Percentiles rank a stretch among this genome's conserved stretches.
phyloP scores from a whole-genome alignment of 164 flowering plant species.

The Chimonanthus salicifolius region DNA sequence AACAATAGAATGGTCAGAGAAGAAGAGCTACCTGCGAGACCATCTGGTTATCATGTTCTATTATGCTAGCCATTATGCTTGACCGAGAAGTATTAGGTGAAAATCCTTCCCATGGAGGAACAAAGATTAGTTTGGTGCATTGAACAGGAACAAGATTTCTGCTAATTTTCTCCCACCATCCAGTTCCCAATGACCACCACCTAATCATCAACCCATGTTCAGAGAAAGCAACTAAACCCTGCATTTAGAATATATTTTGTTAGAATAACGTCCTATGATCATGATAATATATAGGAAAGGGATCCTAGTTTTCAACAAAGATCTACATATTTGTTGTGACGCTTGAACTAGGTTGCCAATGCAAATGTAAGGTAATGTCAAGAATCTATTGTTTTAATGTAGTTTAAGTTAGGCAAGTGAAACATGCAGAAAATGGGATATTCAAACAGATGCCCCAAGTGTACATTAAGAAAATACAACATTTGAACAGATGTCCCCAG shows the following conservation, averaged over 20 bases:
- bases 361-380: not conserved
- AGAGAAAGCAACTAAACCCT: slow-evolving; percentile 96
- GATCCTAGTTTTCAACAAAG: not conserved
- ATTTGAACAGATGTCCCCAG: no score
- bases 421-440: no score
- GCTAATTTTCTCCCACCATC: slow-evolving; percentile 97
- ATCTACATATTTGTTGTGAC: not conserved
- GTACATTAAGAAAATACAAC: no score
- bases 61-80: slow-evolving; percentile 74
- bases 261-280: not conserved
- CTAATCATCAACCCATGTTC: slow-evolving; percentile 95
- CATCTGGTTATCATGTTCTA: slow-evolving; percentile 34
- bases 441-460: no score
- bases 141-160: slow-evolving; percentile 73
- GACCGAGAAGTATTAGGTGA: slow-evolving; percentile 79
- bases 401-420: no score
- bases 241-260: slow-evolving; percentile 16
- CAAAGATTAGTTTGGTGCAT: slow-evolving; percentile 87
- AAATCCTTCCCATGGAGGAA: slow-evolving; percentile 98
- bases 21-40: slow-evolving; percentile 41
- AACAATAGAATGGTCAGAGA: not conserved
- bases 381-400: not conserved
- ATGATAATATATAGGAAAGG: not conserved
- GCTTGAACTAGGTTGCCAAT: not conserved
- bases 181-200: slow-evolving; percentile 98